Base-by-base conservation (phyloP, 495 filamentous ascomycete genomes). In the Penicillium atrosanguineum region DNA sequence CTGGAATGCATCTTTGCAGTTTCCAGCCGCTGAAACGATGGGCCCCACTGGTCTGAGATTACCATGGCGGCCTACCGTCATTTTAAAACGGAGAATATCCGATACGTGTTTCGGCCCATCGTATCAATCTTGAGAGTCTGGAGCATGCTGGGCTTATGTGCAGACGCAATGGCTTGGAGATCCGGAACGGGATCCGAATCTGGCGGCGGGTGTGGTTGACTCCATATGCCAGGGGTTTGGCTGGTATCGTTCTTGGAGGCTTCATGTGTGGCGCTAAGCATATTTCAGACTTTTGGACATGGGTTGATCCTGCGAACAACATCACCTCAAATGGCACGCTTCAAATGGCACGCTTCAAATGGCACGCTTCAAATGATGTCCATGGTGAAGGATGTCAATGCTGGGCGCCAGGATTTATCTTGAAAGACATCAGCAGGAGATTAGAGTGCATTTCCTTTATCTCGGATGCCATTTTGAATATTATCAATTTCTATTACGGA, bases 21-120 rank as follows among this genome's bases (percentile, higher is more conserved):
- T 12, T 18, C 41, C 18, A 41, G 46, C 26, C n/a, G 20, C 4
- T 45, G 53, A 26, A 43, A 28, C 16, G 19, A 51, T 14, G 52
- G 55, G 7, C 50, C 45, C 18, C 45, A 58, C 41, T 53, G 50
- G 55, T 53, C 55, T 9, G 56, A 58, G 6, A 52, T 58, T 6
- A 50, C 46, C 7, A 25, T 49, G n/a, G 56, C 56, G 5, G 25
- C 34, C 9, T 53, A 53, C 26, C 46, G 42, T 6, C 34, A 36
- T 4, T 53, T 49, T 29, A 12, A 58, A 18, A 36, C 6, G 0
- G 46, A 43, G 29, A 21, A 42, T 15, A 34, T 53, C n/a, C 26
- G 34, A 16, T 53, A 50, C 31, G 48, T 53, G 21, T 49, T 56
- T 19, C 49, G 12, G 43, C 46, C 1, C n/a, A 50, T 34, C 29